A percentile compares a stretch with the other conserved stretches of the same genome.
Evolutionary conservation across 2,329 filamentous ascomycete species (phyloP).

Genomic region (Immersiporthe knoxdaviesiana): DNA sequence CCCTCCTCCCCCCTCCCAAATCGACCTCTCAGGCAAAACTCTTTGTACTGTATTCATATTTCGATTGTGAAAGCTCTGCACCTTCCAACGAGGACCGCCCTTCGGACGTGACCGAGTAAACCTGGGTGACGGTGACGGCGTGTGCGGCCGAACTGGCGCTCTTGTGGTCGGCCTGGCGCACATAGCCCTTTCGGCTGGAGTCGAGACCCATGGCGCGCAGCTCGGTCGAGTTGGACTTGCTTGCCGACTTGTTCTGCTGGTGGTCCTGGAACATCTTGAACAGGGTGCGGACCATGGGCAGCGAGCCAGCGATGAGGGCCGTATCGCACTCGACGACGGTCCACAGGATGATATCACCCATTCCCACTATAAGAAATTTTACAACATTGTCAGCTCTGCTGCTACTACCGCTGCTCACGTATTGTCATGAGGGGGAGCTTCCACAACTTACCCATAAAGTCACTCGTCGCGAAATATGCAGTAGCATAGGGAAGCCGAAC

Average conservation of each 20-base stretch:
- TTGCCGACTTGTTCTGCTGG: background rate
- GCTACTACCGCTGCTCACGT: background rate
- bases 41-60: background rate
- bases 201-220: constrained; percentile 1
- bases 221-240: background rate
- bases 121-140: background rate
- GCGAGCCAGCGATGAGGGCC: constrained; percentile 28
- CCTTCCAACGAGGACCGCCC: background rate
- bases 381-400: background rate
- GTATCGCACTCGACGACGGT: constrained; percentile 28
- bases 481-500: constrained; percentile 13
- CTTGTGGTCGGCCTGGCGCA: background rate
- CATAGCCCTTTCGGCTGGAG: background rate
- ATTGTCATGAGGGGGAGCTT: no score
- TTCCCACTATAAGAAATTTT: constrained; percentile 5
- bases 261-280: constrained; percentile 15
- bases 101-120: background rate
- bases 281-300: constrained; percentile 28
- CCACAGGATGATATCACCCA: constrained; percentile 28
- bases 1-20: no score
- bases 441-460: background rate
- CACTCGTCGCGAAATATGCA: background rate
- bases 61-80: background rate
- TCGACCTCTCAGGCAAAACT: background rate
- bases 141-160: background rate